Base-by-base conservation (phyloP, 306 rosid species). In the Glycine soja region DNA sequence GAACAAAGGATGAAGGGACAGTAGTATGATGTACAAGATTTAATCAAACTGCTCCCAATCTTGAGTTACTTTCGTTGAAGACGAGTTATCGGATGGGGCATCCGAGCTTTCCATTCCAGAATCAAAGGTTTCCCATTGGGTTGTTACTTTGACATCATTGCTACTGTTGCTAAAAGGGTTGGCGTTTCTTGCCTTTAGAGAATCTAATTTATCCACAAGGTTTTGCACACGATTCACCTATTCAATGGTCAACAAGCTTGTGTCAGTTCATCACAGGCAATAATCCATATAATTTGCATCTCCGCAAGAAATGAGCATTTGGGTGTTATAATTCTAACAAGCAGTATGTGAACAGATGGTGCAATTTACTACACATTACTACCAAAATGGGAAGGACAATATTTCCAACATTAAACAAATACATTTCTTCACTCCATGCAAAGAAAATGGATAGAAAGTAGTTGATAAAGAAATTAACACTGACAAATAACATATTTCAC, bases 81-180 rank as follows among this genome's bases (percentile, higher is more conserved):
- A 84, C 43, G 90, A 75, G 15, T 58, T 38, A 43, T 89, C 19
- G 7, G 95, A 73, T 56, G 92, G 88, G 70, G 97, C 83, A 69
- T 47, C 86, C 54, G 79, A 53, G 81, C 87, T 86, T 83, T 86
- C 87, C 42, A 70, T 77, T 51, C 89, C 97, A 3, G 91, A 81
- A 81, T 90, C 92, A 34, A 92, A 88, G 74, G 94, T 86, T 77
- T 90, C 97, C 97, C 91, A 91, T 18, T 88, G 72, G 43, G 92
- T 85, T 45, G 97, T 80, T 74, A 86, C 91, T 36, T 88, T 81
- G 75, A 78, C 91, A 15, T 89, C 73, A 59, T 74, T 86, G 64
- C 76, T 77, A 61, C 64, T 72, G 72, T 77, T 30, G 54, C 15
- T 64, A 74, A 78, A 84, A 12, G 88, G 92, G 50, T 87, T 87